phyloP scores from a whole-genome alignment of 768 basidiomycete genomes.

The Mycena rebaudengoi region DNA sequence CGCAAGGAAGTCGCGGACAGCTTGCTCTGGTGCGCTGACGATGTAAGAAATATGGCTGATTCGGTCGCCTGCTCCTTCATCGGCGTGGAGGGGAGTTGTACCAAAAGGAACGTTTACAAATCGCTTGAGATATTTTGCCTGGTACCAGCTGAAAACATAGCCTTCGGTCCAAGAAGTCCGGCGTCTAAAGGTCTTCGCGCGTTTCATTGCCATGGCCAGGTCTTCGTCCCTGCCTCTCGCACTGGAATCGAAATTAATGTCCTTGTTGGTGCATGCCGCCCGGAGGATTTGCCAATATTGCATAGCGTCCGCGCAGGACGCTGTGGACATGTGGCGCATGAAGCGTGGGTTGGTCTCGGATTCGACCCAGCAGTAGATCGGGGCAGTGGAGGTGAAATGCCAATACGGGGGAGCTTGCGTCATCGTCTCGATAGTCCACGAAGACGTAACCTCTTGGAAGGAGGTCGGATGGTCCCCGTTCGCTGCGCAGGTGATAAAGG shows the following conservation, averaged over 20 bases:
- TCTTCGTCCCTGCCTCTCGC: constrained; percentile 19
- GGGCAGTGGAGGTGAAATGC: constrained; percentile 62
- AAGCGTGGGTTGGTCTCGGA: constrained; percentile 61
- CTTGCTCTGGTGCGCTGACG: constrained; percentile 62
- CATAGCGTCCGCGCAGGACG: constrained; percentile 46
- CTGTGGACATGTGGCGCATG: constrained; percentile 58
- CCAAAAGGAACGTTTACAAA: constrained; percentile 53
- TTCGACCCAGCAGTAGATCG: constrained; percentile 67
- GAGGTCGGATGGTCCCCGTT: constrained; percentile 52
- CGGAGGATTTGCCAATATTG: constrained; percentile 69
- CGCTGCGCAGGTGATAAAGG: constrained; percentile 56
- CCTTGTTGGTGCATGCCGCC: constrained; percentile 51
- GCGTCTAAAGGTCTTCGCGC: constrained; percentile 60
- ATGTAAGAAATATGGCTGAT: constrained; percentile 61
- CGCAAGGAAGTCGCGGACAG: constrained; percentile 55
- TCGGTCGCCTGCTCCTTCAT: constrained; percentile 47
- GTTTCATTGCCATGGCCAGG: constrained; percentile 3
- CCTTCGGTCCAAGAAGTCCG: constrained; percentile 64
- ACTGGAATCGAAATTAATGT: constrained; percentile 27
- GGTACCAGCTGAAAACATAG: constrained; percentile 74
- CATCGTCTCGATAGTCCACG: constrained; percentile 55
- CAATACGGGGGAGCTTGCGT: constrained; percentile 69
- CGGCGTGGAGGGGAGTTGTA: constrained; percentile 58
- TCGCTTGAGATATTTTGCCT: constrained; percentile 68
- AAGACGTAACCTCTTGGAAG: constrained; percentile 54